Conservation (phyloP, 1,139 yeast species). For the Zygoascus sp. region DNA sequence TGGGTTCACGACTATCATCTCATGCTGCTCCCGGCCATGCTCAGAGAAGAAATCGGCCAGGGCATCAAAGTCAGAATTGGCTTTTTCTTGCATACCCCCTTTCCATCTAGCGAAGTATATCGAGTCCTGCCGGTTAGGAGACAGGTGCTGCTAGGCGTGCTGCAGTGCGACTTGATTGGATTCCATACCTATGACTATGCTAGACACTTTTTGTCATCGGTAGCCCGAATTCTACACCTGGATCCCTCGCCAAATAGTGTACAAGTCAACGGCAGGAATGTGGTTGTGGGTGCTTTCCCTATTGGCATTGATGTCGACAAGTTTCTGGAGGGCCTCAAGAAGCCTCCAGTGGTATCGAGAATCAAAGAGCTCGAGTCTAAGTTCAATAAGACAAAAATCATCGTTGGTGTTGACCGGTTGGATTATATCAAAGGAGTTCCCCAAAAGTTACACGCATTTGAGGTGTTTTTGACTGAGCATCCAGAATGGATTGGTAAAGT, state of each 20-base stretch:
- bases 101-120: slow-evolving; percentile 95
- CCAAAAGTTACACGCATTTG: slow-evolving; percentile 92
- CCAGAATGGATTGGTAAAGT: slow-evolving; percentile 99
- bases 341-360: slow-evolving; percentile 59
- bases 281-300: slow-evolving; percentile 93
- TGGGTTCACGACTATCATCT: slow-evolving; percentile 99
- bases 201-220: slow-evolving; percentile 91
- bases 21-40: slow-evolving; percentile 90
- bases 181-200: slow-evolving; percentile 99
- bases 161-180: slow-evolving; percentile 92
- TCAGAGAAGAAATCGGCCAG: slow-evolving; percentile 57
- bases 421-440: slow-evolving; percentile 98
- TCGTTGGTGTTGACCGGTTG: slow-evolving; percentile 92
- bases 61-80: slow-evolving; percentile 69
- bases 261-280: slow-evolving; percentile 68
- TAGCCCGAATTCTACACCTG: slow-evolving; percentile 77
- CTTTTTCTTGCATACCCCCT: slow-evolving; percentile 94
- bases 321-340: slow-evolving; percentile 72
- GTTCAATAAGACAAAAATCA: slow-evolving; percentile 72
- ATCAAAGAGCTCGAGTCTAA: slow-evolving; percentile 55
- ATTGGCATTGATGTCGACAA: slow-evolving; percentile 96
- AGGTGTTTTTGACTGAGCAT: slow-evolving; percentile 82
- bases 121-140: slow-evolving; percentile 91
- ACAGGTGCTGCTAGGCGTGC: slow-evolving; percentile 85
- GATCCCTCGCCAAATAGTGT: slow-evolving; percentile 91